Evolutionary conservation across 352 stramenopile genomes (phyloP).

Genomic region (Phytophthora fragariaefolia): DNA sequence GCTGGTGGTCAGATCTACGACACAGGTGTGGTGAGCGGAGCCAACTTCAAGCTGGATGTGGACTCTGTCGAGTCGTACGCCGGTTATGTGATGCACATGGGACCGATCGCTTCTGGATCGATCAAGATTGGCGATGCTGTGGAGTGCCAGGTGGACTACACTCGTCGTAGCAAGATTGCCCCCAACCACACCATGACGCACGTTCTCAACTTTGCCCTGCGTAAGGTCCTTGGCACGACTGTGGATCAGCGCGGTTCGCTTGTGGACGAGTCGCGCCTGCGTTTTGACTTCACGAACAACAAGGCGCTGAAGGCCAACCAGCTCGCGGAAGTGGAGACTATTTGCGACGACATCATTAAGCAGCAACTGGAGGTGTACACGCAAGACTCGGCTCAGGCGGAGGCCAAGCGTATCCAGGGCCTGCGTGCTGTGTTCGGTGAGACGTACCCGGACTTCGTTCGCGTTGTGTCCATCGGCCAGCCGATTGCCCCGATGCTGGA

Average conservation of each 20-base stretch:
- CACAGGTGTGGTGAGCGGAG: slow-evolving; percentile 76
- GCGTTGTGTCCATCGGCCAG: slow-evolving; percentile 96
- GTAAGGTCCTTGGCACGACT: slow-evolving; percentile 93
- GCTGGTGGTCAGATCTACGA: slow-evolving; percentile 97
- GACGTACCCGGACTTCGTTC: slow-evolving; percentile 98
- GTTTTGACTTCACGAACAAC: slow-evolving; percentile 99
- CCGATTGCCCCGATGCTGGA: slow-evolving; percentile 74
- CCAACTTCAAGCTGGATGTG: slow-evolving; percentile 71
- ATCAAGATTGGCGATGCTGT: slow-evolving; percentile 91
- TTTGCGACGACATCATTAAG: slow-evolving; percentile 91
- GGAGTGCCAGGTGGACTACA: slow-evolving; percentile 95
- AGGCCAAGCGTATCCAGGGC: slow-evolving; percentile 95
- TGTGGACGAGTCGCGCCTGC: slow-evolving; percentile 96
- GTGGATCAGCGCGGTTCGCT: slow-evolving; percentile 98
- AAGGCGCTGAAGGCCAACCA: slow-evolving; percentile 95
- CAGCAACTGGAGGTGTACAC: slow-evolving; percentile 93
- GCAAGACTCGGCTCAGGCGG: slow-evolving; percentile 92
- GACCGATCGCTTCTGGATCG: slow-evolving; percentile 66
- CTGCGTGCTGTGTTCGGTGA: slow-evolving; percentile 99
- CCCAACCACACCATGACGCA: slow-evolving; percentile 99
- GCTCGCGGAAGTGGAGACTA: slow-evolving; percentile 85
- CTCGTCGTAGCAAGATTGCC: slow-evolving; percentile 91
- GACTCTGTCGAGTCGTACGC: slow-evolving; percentile 95
- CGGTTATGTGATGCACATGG: slow-evolving; percentile 97
- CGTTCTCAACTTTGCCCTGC: slow-evolving; percentile 98